Conservation (phyloP, 1,284 basidiomycete species). For the Rhodotorula sp. region DNA sequence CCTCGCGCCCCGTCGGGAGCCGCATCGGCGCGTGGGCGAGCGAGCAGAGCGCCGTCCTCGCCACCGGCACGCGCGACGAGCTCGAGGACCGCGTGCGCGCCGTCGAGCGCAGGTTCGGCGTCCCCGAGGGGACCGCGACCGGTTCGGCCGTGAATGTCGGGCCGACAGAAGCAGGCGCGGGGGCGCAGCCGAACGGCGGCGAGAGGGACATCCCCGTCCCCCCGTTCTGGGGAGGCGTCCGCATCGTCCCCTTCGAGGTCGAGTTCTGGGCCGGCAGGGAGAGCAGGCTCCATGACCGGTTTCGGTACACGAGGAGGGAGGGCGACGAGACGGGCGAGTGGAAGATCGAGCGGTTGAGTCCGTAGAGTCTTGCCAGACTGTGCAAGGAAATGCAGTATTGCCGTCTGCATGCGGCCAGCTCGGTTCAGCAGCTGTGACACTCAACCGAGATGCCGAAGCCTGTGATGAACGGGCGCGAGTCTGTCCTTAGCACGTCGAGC, state of each 20-base stretch:
- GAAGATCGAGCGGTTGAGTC: slow-evolving; percentile 73
- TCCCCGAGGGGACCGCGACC: slow-evolving; percentile 50
- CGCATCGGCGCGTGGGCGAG: slow-evolving; percentile 91
- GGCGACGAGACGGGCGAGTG: slow-evolving; percentile 61
- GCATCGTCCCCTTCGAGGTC: slow-evolving; percentile 81
- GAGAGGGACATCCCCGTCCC: slow-evolving; percentile 68
- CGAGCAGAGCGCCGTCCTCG: slow-evolving; percentile 75
- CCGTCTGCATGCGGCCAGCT: too few species aligned
- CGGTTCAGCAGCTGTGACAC: too few species aligned
- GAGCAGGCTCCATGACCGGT: slow-evolving; percentile 72
- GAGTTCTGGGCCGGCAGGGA: slow-evolving; percentile 95
- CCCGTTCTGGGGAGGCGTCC: slow-evolving; percentile 95
- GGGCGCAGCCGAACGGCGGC: slow-evolving; percentile 44
- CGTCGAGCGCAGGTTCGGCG: slow-evolving; percentile 64
- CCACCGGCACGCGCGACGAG: slow-evolving; percentile 61
- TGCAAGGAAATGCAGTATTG: too few species aligned
- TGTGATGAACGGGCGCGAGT: too few species aligned
- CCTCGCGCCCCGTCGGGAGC: slow-evolving; percentile 77
- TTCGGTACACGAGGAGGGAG: slow-evolving; percentile 69
- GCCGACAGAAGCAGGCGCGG: neutral
- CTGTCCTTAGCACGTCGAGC: too few species aligned
- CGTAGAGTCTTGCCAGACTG: slow-evolving; percentile 53
- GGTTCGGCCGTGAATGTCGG: slow-evolving; percentile 28
- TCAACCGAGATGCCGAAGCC: too few species aligned
- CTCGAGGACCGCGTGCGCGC: slow-evolving; percentile 66